Evolutionary conservation across 2,329 filamentous ascomycete genomes (phyloP).

Genomic region (Trichoderma sp.): DNA sequence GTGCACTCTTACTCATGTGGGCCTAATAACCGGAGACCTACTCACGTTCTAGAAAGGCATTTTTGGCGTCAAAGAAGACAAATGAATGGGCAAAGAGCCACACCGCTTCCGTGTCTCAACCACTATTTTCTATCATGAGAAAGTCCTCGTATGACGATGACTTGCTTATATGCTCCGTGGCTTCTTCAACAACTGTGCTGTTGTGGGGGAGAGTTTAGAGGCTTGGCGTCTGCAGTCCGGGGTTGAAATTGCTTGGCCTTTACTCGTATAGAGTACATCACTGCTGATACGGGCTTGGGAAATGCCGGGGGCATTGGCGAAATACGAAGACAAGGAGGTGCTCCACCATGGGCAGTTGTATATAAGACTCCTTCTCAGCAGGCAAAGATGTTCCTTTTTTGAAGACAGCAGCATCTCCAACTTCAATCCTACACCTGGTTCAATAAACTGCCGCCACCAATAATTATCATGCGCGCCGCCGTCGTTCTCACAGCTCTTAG

Average conservation of each 20-base stretch:
- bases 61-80: background rate
- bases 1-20: background rate
- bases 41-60: background rate
- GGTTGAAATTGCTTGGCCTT: background rate
- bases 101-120: background rate
- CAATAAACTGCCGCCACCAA: background rate
- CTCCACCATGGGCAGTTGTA: background rate
- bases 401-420: background rate
- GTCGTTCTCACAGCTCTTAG: background rate
- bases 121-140: background rate
- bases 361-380: background rate
- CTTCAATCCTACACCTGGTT: background rate
- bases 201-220: background rate
- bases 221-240: background rate
- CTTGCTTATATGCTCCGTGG: background rate
- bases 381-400: background rate
- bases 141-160: background rate
- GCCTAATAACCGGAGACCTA: background rate
- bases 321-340: background rate
- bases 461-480: background rate
- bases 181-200: background rate
- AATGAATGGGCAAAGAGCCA: background rate
- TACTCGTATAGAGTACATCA: background rate
- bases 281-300: background rate
- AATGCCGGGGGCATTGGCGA: background rate